Conservation (phyloP, 78 protist genomes). For the slime mould (Dictyostelium discoideum) region DNA sequence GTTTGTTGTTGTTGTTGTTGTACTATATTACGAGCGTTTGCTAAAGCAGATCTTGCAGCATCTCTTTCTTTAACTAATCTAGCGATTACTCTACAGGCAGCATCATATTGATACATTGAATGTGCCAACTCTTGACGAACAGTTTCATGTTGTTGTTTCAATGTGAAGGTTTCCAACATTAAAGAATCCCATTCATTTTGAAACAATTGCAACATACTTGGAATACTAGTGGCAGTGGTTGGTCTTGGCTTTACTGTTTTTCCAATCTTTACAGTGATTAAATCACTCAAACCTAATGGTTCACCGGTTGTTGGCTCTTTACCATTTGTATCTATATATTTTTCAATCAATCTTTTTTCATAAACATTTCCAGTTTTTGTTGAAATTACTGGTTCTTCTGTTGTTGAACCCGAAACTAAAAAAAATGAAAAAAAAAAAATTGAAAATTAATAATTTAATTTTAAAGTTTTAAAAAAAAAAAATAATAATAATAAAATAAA, state of each 20-base stretch:
- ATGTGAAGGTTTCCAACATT: constrained; percentile 92
- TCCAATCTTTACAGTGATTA: constrained; percentile 78
- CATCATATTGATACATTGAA: constrained; percentile 98
- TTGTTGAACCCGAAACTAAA: constrained; percentile 87
- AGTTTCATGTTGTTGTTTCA: constrained; percentile 92
- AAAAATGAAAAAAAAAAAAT: not conserved
- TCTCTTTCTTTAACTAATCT: constrained; percentile 96
- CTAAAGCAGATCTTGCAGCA: constrained; percentile 82
- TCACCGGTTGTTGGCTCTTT: constrained; percentile 93
- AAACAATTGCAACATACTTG: constrained; percentile 90
- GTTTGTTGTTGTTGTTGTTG: not conserved
- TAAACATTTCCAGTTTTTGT: constrained; percentile 90
- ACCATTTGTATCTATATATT: constrained; percentile 87
- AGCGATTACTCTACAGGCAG: constrained; percentile 99
- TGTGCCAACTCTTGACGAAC: constrained; percentile 95
- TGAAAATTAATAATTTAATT: too few species aligned
- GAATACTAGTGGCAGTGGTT: constrained; percentile 87
- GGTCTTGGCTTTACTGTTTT: constrained; percentile 87
- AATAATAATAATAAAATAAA: not conserved
- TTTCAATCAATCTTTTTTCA: constrained; percentile 93
- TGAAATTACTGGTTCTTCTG: constrained; percentile 95
- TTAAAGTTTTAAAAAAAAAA: not conserved
- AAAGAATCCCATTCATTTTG: constrained; percentile 99
- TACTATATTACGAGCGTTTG: constrained; percentile 6
- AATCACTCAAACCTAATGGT: constrained; percentile 85